Conservation (phyloP, 331 rosid species). For the Pyrus hybrid region DNA sequence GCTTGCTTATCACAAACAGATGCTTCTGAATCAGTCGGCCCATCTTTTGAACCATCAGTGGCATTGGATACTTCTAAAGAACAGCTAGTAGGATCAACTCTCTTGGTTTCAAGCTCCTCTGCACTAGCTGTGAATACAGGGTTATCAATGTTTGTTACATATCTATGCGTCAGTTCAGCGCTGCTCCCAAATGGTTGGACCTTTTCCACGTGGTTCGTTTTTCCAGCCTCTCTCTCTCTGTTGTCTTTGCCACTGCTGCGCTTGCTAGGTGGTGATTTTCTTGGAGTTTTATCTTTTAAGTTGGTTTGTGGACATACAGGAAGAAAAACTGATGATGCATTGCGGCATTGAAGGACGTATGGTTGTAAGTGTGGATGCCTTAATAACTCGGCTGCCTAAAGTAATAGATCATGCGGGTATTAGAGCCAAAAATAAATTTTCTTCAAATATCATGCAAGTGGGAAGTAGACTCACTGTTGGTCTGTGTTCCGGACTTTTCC, state of each 20-base stretch:
- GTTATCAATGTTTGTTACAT: constrained; percentile 26
- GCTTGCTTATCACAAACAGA: constrained; percentile 53
- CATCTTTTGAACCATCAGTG: constrained; percentile 53
- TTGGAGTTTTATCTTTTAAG: constrained; percentile 62
- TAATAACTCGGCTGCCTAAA: constrained; percentile 85
- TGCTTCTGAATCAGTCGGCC: constrained; percentile 51
- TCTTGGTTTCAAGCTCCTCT: constrained; percentile 72
- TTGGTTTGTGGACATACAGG: constrained; percentile 57
- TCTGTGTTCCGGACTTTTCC: constrained; percentile 97
- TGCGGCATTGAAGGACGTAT: constrained; percentile 69
- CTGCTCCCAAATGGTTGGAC: constrained; percentile 44
- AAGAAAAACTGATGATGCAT: constrained; percentile 64
- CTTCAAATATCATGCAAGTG: constrained; percentile 6
- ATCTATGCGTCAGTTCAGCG: constrained; percentile 26
- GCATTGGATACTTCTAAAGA: constrained; percentile 42
- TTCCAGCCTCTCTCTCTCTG: constrained; percentile 41
- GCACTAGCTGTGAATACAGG: constrained; percentile 30
- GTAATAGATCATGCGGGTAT: constrained; percentile 13
- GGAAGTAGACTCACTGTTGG: constrained; percentile 69
- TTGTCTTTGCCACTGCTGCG: constrained; percentile 34
- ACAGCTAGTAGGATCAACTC: constrained; percentile 55
- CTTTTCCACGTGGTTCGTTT: constrained; percentile 35
- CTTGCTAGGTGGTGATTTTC: constrained; percentile 37
- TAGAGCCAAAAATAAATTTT: constrained; percentile 9
- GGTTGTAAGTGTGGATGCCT: constrained; percentile 89